Conservation (phyloP, 495 filamentous ascomycete genomes). For the Talaromyces wortmannii region DNA sequence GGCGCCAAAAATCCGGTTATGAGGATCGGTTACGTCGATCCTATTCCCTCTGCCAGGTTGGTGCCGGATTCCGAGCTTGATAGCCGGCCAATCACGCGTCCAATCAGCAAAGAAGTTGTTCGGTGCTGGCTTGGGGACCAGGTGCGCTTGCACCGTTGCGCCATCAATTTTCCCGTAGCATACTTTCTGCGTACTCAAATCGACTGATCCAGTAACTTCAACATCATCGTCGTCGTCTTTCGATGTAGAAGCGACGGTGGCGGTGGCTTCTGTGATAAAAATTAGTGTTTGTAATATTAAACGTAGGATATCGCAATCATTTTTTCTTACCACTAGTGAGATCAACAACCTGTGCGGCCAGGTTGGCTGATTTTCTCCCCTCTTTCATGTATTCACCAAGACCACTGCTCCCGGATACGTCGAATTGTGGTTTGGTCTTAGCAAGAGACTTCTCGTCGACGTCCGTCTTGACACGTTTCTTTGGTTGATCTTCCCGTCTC, state of each 20-base stretch:
- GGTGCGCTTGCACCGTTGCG: constrained; percentile 59
- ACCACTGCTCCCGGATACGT: constrained; percentile 41
- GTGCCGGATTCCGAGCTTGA: constrained; percentile 62
- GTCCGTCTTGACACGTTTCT: constrained; percentile 46
- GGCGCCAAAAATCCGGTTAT: constrained; percentile 63
- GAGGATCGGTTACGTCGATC: constrained; percentile 65
- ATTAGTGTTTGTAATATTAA: not conserved
- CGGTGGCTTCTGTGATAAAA: not conserved
- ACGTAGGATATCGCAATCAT: not conserved
- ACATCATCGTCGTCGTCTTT: constrained; percentile 26
- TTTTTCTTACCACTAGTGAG: constrained; percentile 47
- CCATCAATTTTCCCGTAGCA: constrained; percentile 78
- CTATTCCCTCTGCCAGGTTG: constrained; percentile 43
- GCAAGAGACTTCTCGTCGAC: constrained; percentile 32
- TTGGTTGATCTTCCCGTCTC: constrained; percentile 50
- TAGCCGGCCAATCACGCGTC: constrained; percentile 55
- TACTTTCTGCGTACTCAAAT: constrained; percentile 54
- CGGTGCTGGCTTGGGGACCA: constrained; percentile 58
- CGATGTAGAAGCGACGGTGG: not conserved
- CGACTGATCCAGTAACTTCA: constrained; percentile 34
- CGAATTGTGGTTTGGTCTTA: constrained; percentile 28
- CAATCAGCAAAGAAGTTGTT: constrained; percentile 35
- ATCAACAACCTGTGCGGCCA: constrained; percentile 41
- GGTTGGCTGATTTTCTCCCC: constrained; percentile 25
- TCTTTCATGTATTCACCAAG: constrained; percentile 61